Evolutionary conservation across 495 filamentous ascomycete species (phyloP).

Genomic region (Neurospora tetrasperma): DNA sequence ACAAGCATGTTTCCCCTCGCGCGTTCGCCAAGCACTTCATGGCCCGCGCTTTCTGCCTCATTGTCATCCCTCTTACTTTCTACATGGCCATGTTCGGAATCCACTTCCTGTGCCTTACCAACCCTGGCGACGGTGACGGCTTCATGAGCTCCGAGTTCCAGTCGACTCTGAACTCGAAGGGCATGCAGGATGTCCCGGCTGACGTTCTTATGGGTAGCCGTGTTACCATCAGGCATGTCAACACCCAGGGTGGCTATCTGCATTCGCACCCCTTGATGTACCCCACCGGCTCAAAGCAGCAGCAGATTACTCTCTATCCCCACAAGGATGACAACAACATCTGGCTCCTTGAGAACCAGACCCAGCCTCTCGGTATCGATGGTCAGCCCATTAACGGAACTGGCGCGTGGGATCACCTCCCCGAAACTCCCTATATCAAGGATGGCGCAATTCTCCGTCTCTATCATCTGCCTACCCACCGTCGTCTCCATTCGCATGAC

Average conservation of each 20-base stretch:
- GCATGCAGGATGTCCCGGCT: constrained; percentile 87
- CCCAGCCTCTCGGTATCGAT: constrained; percentile 69
- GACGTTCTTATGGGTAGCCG: constrained; percentile 85
- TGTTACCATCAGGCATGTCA: constrained; percentile 78
- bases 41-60: constrained; percentile 82
- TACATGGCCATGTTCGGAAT: constrained; percentile 95
- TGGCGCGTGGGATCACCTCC: constrained; percentile 69
- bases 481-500: constrained; percentile 92
- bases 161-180: constrained; percentile 90
- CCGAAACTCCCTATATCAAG: constrained; percentile 55
- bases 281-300: constrained; percentile 91
- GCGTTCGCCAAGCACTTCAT: constrained; percentile 93
- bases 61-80: constrained; percentile 79
- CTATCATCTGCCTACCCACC: constrained; percentile 72
- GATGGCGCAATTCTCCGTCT: constrained; percentile 73
- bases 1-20: constrained; percentile 68
- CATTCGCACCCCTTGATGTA: constrained; percentile 98
- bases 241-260: constrained; percentile 95
- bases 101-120: constrained; percentile 84
- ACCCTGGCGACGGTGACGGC: constrained; percentile 93
- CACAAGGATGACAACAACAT: constrained; percentile 99
- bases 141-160: constrained; percentile 99
- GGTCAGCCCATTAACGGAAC: constrained; percentile 69
- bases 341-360: constrained; percentile 90
- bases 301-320: constrained; percentile 95